Base-by-base conservation (phyloP, 345 rosid genomes). In the Pseudoturritis turrita region DNA sequence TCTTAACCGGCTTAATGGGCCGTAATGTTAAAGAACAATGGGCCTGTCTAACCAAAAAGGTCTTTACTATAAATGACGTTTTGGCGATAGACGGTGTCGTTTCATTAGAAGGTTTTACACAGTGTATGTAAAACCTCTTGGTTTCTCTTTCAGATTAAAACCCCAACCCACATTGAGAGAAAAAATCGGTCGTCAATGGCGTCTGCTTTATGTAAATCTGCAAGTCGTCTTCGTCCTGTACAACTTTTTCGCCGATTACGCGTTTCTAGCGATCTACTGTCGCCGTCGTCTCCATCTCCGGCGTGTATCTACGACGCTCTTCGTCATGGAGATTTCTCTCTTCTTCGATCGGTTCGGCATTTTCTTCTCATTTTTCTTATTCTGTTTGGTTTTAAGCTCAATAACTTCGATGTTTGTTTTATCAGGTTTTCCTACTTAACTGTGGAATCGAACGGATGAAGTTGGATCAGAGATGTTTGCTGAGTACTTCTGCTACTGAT, bases 171-270 rank as follows among this genome's bases (percentile, higher is more conserved):
- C 10, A 57, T 26, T 2, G 4, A 36, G 22, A 64, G 45, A 47
- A 64, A n/a, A 44, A 55, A 21, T 54, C 52, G 17, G 70, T 75
- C 58, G 37, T 77, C 77, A 45, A 85, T 90, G 96, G 89, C 98
- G 44, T 62, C 77, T 72, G 78, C 79, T 47, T 17, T 92, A 1
- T 55, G 69, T 4, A 82, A 88, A 70, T 84, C 62, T 4, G 83
- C 80, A 8, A 79, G 68, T 17, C 73, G 45, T 39, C 75, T 88
- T 14, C 84, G 82, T 39, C 47, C 68, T 49, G 18, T 74, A 31
- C 80, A 68, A 17, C 54, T 70, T 5, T 72, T 8, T 36, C 50
- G 70, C 31, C 71, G 37, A 47, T 44, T 72, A 14, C 77, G 53
- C 64, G 37, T 44, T 65, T 41, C 69, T 33, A 15, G 7, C 35